These are phyloP conservation scores for Phytophthora capsici DNA, from an alignment of 352 stramenopile genomes.

Conservation along the genomic window DNA sequence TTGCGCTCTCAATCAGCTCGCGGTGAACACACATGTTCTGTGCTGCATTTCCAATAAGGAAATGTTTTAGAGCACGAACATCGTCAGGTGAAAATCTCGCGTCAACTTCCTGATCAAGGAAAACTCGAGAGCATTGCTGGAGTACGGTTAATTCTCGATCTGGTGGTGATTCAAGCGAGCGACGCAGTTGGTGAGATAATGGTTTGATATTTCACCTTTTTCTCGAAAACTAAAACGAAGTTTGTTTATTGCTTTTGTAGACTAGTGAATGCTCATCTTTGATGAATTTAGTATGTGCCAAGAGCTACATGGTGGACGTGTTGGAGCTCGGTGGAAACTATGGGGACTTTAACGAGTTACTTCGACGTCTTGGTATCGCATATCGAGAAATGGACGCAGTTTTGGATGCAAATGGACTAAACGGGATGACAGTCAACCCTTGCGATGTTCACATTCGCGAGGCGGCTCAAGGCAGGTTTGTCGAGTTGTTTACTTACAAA, in stretches of 20 bases:
- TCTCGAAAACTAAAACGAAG: background rate
- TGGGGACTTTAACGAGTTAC: conserved; percentile 16
- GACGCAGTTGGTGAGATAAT: too few species aligned
- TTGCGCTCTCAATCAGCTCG: conserved; percentile 11
- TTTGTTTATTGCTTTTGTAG: conserved; percentile 4
- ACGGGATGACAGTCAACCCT: conserved; percentile 14
- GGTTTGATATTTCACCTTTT: too few species aligned
- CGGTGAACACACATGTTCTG: conserved; percentile 19
- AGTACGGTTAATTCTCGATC: conserved; percentile 4
- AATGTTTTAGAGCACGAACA: conserved; percentile 8
- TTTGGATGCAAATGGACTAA: conserved; percentile 30
- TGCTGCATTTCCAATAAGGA: conserved; percentile 8
- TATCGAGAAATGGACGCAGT: conserved; percentile 22
- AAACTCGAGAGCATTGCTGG: conserved; percentile 21
- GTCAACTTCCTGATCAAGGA: conserved; percentile 13
- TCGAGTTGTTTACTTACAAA: conserved; percentile 34
- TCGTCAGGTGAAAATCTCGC: conserved; percentile 4
- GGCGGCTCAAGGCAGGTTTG: conserved; percentile 21
- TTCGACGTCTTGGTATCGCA: conserved; percentile 22
- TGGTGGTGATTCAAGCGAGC: conserved; percentile 11
- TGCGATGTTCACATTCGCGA: conserved; percentile 30
- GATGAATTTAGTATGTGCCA: background rate
- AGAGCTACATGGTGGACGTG: conserved; percentile 17
- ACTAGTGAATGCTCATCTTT: conserved; percentile 10
- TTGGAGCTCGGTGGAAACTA: conserved; percentile 18